These are phyloP conservation scores for Apiotrichum siamense DNA, from an alignment of 1,284 basidiomycete species.

Conservation along the genomic window DNA sequence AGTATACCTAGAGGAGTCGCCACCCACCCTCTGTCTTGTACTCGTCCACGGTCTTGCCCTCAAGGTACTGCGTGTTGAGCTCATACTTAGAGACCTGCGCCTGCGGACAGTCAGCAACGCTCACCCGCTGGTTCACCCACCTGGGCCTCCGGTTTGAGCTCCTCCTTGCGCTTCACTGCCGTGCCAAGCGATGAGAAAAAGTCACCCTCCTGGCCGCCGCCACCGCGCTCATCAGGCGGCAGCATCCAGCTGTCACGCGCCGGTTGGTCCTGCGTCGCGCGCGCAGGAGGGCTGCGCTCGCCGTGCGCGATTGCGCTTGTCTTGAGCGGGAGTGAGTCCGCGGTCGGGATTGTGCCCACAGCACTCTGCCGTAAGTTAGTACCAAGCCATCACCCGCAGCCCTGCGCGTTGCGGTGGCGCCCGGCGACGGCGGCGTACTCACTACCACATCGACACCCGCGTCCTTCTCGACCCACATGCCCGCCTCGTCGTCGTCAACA, in stretches of 20 bases:
- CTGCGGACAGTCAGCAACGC: slow-evolving; percentile 1
- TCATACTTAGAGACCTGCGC: slow-evolving; percentile 54
- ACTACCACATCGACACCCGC: slow-evolving; percentile 63
- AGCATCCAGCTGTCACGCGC: slow-evolving; percentile 89
- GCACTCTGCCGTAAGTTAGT: slow-evolving; percentile 9
- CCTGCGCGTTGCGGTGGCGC: too few species aligned
- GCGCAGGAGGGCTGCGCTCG: slow-evolving; percentile 3
- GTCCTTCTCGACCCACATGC: slow-evolving; percentile 82
- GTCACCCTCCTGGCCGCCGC: slow-evolving; percentile 48
- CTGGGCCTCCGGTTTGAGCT: slow-evolving; percentile 59
- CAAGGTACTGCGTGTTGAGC: slow-evolving; percentile 68
- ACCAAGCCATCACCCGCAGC: too few species aligned
- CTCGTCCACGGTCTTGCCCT: slow-evolving; percentile 57
- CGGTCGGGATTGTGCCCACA: slow-evolving; percentile 59
- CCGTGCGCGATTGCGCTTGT: slow-evolving; percentile 44
- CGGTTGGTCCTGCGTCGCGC: slow-evolving; percentile 6
- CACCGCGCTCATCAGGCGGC: slow-evolving; percentile 43
- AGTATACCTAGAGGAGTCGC: not conserved
- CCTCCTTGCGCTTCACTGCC: slow-evolving; percentile 62
- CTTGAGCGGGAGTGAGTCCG: slow-evolving; percentile 62
- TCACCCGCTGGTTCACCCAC: not conserved
- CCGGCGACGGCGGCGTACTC: slow-evolving; percentile 40
- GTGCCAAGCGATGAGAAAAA: slow-evolving; percentile 81
- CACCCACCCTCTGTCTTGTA: slow-evolving; percentile 52
- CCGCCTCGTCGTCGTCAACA: slow-evolving; percentile 62